A percentile compares a stretch with the other conserved stretches of the same genome.
phyloP scores from a whole-genome alignment of 208 protist species.

The Leishmania aethiopica region DNA sequence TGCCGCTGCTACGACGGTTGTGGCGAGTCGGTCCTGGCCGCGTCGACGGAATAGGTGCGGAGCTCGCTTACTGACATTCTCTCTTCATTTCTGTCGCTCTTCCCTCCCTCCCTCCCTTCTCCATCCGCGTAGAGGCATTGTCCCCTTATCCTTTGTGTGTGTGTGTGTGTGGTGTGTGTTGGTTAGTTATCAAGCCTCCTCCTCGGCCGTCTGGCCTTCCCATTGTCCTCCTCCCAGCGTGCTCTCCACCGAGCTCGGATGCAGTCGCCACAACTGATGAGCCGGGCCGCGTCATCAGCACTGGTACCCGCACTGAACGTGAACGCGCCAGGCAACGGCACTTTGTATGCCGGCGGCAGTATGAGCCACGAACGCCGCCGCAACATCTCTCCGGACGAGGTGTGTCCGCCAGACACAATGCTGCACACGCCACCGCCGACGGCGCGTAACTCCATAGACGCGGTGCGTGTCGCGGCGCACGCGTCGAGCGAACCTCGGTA shows the following conservation, averaged over 20 bases:
- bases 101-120: background rate
- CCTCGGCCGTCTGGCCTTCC: background rate
- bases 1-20: background rate
- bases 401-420: background rate
- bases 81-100: background rate
- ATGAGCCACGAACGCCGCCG: conserved; percentile 1
- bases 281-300: background rate
- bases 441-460: conserved; percentile 7
- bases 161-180: background rate
- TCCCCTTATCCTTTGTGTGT: background rate
- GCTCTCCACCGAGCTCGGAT: background rate
- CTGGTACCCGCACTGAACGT: background rate
- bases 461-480: conserved; percentile 2
- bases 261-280: background rate
- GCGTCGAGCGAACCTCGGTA: conserved; percentile 19
- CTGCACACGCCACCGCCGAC: conserved; percentile 16
- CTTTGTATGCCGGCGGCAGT: background rate
- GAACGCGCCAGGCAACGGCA: background rate
- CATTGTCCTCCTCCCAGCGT: background rate
- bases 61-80: background rate
- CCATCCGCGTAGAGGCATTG: background rate
- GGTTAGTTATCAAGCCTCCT: background rate
- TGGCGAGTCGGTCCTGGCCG: background rate
- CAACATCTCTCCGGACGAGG: conserved; percentile 4
- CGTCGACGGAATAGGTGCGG: background rate